Percentiles rank a stretch among this genome's conserved stretches.
Conservation (phyloP, 2,329 filamentous ascomycete genomes). For the Dissoconium aciculare region DNA sequence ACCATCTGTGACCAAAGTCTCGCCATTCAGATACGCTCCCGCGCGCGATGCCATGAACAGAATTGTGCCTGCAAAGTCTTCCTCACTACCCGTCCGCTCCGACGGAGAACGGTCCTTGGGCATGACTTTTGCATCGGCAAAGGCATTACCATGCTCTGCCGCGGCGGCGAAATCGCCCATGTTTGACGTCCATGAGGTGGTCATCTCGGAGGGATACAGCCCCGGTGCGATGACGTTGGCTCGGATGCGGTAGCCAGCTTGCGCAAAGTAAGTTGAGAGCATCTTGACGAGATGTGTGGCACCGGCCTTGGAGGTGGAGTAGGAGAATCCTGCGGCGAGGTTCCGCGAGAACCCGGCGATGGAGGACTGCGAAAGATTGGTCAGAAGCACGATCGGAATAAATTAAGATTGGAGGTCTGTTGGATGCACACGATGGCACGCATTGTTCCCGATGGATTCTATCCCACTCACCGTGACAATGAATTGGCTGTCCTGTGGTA, state of each 20-base stretch:
- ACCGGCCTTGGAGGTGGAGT: conserved; percentile 34
- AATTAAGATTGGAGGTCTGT: too few relatives aligned
- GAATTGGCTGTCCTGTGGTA: conserved; percentile 28
- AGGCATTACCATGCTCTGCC: conserved; percentile 15
- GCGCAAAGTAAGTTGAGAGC: conserved; percentile 30
- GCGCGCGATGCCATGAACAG: conserved; percentile 50
- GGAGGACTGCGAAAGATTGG: conserved; percentile 22
- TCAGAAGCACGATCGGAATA: too few relatives aligned
- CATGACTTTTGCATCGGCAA: conserved; percentile 40
- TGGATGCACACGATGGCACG: too few relatives aligned
- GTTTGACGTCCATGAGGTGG: conserved; percentile 7
- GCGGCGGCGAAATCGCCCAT: conserved; percentile 12
- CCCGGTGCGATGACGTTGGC: conserved; percentile 36
- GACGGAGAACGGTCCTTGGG: conserved; percentile 36
- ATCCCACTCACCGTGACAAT: conserved; percentile 27
- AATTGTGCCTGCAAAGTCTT: conserved; percentile 51
- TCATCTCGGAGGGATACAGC: conserved; percentile 21
- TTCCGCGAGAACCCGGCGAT: conserved; percentile 31
- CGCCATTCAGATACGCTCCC: conserved; percentile 52
- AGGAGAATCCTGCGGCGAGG: conserved; percentile 29
- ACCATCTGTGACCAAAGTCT: conserved; percentile 47
- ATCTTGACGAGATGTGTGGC: conserved; percentile 36
- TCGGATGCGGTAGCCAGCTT: conserved; percentile 29
- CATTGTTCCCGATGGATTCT: not conserved
- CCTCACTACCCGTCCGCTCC: conserved; percentile 43